These are phyloP conservation scores for Oryza meridionalis DNA, from an alignment of 176 grass and related monocot species.

Conservation along the genomic window DNA sequence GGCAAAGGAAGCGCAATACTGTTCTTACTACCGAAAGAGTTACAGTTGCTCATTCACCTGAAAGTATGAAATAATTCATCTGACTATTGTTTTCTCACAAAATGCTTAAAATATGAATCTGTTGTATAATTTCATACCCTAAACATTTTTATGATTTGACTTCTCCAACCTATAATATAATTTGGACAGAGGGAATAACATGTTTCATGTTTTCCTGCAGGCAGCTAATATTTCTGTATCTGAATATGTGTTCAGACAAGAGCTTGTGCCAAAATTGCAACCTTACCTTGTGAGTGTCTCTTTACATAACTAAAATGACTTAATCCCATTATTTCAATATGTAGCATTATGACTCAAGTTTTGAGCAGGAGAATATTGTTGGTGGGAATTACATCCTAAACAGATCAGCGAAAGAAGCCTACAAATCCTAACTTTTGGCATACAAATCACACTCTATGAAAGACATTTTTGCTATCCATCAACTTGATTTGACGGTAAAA, in stretches of 20 bases:
- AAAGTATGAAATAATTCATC: slow-evolving; percentile 50
- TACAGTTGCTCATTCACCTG: slow-evolving; percentile 81
- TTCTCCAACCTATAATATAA: not conserved
- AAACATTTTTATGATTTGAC: not conserved
- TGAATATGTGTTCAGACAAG: slow-evolving; percentile 75
- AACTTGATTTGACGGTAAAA: slow-evolving; percentile 81
- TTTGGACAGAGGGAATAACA: not conserved
- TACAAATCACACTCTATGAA: slow-evolving; percentile 96
- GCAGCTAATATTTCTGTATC: slow-evolving; percentile 83
- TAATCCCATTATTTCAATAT: not conserved
- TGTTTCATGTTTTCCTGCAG: slow-evolving; percentile 38
- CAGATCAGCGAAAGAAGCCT: slow-evolving; percentile 91
- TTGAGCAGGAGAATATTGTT: slow-evolving; percentile 80
- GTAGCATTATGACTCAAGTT: slow-evolving; percentile 25
- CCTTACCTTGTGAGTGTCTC: slow-evolving; percentile 76
- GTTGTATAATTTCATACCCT: not conserved
- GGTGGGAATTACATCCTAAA: slow-evolving; percentile 81
- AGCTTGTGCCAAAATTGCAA: slow-evolving; percentile 89
- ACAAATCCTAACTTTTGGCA: slow-evolving; percentile 82
- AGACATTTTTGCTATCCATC: slow-evolving; percentile 89
- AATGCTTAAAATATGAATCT: not conserved
- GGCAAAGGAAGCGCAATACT: slow-evolving; percentile 80
- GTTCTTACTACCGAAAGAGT: slow-evolving; percentile 84
- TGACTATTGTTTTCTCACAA: not conserved
- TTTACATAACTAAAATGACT: not conserved